Evolutionary conservation across 495 filamentous ascomycete species (phyloP).

Genomic region (Penicilliopsis zonata): DNA sequence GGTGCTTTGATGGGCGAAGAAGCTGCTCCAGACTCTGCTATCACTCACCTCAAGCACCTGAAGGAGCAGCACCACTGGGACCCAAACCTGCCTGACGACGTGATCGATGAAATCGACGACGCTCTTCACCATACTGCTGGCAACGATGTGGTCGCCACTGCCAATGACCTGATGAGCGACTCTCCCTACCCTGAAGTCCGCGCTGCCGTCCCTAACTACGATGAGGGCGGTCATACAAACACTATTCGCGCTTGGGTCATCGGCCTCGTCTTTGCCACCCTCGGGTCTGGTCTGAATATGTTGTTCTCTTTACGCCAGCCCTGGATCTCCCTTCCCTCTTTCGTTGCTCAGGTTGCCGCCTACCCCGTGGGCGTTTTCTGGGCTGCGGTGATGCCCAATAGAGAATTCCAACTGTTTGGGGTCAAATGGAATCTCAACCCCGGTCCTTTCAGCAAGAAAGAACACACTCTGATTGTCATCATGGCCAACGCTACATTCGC

Average conservation of each 20-base stretch:
- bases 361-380: conserved; percentile 57
- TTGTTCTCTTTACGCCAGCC: conserved; percentile 53
- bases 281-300: conserved; percentile 51
- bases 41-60: too few species aligned
- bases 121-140: conserved; percentile 40
- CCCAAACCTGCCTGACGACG: conserved; percentile 53
- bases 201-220: conserved; percentile 43
- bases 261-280: conserved; percentile 52
- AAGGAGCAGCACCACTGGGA: conserved; percentile 64
- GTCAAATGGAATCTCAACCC: conserved; percentile 45
- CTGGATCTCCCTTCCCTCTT: conserved; percentile 50
- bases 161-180: conserved; percentile 42
- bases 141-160: conserved; percentile 36
- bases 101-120: conserved; percentile 47
- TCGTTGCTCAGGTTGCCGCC: conserved; percentile 59
- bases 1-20: too few species aligned
- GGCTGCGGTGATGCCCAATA: conserved; percentile 40
- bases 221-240: conserved; percentile 52
- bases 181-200: conserved; percentile 60
- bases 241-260: conserved; percentile 65
- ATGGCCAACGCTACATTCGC: conserved; percentile 53
- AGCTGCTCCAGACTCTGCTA: too few species aligned
- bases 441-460: conserved; percentile 66
- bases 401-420: neutral
- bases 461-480: conserved; percentile 66